Evolutionary conservation across 768 basidiomycete species (phyloP), one percentile per base, ranked within the genome.

Genomic region (Serendipita sp.): DNA sequence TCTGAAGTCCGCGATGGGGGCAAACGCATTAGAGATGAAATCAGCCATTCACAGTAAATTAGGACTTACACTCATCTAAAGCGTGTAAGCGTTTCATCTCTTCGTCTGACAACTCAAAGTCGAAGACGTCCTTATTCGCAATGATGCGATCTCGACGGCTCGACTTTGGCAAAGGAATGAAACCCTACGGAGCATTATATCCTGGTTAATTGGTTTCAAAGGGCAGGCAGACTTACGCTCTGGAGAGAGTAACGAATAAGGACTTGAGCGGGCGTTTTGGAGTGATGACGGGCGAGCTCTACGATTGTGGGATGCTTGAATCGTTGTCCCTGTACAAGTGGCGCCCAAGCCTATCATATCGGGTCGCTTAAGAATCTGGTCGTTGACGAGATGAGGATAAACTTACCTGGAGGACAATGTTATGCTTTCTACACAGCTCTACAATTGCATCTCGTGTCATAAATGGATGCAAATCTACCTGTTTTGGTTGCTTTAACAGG

Each of bases 221-320:
- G 38, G 41, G 3, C 9, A 31, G 7, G 4, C 1, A n/a, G 20
- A 63, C 70, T 38, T 65, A 82, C 88, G 76, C 86, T 85, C 71
- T 92, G 86, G n/a, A 92, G 72, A 11, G 82, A 84, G 70, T 82
- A 89, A n/a, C 87, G 77, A 30, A 89, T 74, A 42, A 88, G 74
- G 53, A 90, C 73, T 66, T 81, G 79, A 67, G 82, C 76, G n/a
- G 78, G 74, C 50, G 74, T 69, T 67, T 82, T 87, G 42, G 71
- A 68, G 69, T 86, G 82, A 70, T 81, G 83, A 43, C 76, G 67
- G 3, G 79, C 77, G 41, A 82, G 72, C 33, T 68, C 68, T 26
- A 70, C 69, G 65, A 88, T 74, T 9, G 72, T 71, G 20, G 81
- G 78, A 71, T 85, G 80, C 20, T 79, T 69, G 73, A 90, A 86